phyloP scores from a whole-genome alignment of 1,139 yeast species.

The Geotrichum australiense region DNA sequence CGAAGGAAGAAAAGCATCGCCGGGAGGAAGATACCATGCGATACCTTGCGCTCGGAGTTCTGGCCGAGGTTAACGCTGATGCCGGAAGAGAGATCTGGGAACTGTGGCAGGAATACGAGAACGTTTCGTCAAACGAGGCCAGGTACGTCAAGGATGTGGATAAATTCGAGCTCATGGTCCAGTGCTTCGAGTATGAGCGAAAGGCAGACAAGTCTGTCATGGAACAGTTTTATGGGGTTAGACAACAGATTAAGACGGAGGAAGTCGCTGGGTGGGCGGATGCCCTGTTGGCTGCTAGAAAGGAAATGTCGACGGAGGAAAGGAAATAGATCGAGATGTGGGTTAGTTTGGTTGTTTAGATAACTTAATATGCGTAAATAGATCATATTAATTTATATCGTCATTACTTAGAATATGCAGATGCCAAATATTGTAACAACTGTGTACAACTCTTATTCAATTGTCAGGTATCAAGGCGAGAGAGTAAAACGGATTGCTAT shows the following conservation, averaged over 20 bases:
- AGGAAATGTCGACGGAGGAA: conserved; percentile 20
- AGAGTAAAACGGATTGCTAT: too few relatives aligned
- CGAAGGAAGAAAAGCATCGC: conserved; percentile 66
- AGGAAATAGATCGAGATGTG: neutral
- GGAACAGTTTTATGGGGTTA: conserved; percentile 62
- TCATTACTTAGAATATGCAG: too few relatives aligned
- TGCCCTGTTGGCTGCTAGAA: conserved; percentile 55
- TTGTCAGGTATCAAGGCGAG: too few relatives aligned
- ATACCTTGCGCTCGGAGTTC: conserved; percentile 47
- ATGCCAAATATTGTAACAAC: too few relatives aligned
- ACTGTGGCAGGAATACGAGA: conserved; percentile 88
- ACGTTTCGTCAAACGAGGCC: conserved; percentile 74
- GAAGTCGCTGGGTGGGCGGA: conserved; percentile 70
- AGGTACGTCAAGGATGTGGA: conserved; percentile 89
- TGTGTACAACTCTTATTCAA: too few relatives aligned
- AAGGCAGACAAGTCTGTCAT: conserved; percentile 49
- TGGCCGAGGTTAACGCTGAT: conserved; percentile 53
- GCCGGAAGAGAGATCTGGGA: conserved; percentile 64
- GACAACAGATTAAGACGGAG: conserved; percentile 57
- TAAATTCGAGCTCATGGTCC: conserved; percentile 85
- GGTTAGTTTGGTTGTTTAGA: conserved; percentile 5
- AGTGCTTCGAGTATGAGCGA: conserved; percentile 82
- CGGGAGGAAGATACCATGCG: conserved; percentile 72
- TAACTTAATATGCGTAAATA: too few relatives aligned
- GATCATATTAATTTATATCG: too few relatives aligned